Percentiles rank a stretch among this genome's conserved stretches.
Evolutionary conservation across 139 green algal species (phyloP).

Genomic region (Chlorella sp.): DNA sequence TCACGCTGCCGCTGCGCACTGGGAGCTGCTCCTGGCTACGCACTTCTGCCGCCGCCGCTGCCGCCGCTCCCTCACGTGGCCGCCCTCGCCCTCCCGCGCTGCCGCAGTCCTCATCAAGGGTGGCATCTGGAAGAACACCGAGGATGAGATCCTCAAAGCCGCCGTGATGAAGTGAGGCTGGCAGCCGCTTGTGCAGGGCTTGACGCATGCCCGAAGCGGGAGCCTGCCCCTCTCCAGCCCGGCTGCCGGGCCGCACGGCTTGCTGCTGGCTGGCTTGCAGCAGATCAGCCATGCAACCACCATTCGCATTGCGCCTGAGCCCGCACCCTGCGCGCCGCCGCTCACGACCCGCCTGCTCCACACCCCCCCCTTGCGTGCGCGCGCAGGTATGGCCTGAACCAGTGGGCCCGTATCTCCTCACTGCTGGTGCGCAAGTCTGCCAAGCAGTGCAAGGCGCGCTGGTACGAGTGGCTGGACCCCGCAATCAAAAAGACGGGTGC

Average conservation of each 20-base stretch:
- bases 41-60: no score
- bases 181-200: not conserved
- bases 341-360: not conserved
- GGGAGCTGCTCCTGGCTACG: not conserved
- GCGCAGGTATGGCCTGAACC: slow-evolving; percentile 36
- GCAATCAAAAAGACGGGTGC: slow-evolving; percentile 95
- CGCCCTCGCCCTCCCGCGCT: no score
- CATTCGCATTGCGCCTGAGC: not conserved
- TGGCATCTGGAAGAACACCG: slow-evolving; percentile 97
- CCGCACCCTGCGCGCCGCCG: not conserved
- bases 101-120: slow-evolving; percentile 49
- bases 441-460: slow-evolving; percentile 99
- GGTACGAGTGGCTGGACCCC: slow-evolving; percentile 99
- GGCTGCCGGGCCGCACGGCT: not conserved
- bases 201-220: no score
- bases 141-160: slow-evolving; percentile 99
- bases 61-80: no score
- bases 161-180: slow-evolving; percentile 96
- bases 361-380: not conserved
- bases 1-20: no score
- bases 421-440: slow-evolving; percentile 97
- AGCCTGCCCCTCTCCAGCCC: not conserved
- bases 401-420: slow-evolving; percentile 88
- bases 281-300: not conserved
- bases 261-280: not conserved